These are phyloP conservation scores for Haemoproteus tartakovskyi DNA, from an alignment of 169 alveolate species.

Conservation along the genomic window DNA sequence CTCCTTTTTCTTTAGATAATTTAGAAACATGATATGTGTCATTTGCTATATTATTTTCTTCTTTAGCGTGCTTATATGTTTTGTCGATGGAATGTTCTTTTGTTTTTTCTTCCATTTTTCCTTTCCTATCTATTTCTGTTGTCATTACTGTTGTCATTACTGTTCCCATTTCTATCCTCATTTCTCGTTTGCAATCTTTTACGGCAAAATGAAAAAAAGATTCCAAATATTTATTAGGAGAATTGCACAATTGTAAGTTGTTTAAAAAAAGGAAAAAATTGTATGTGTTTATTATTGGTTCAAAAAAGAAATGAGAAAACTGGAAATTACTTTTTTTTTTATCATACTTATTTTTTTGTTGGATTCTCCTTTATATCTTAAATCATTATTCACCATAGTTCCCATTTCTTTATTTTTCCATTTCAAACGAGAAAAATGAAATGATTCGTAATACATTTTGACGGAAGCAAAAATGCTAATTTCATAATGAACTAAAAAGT, in stretches of 20 bases:
- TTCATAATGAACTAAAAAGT: constrained; percentile 45
- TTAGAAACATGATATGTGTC: too few relatives aligned
- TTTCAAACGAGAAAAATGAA: constrained; percentile 34
- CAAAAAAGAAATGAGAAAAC: constrained; percentile 41
- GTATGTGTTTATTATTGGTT: constrained; percentile 40
- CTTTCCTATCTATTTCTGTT: neutral
- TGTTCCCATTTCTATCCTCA: neutral
- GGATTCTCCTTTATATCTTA: too few relatives aligned
- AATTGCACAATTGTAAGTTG: constrained; percentile 28
- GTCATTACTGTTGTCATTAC: neutral
- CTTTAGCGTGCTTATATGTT: too few relatives aligned
- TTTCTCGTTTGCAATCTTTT: neutral
- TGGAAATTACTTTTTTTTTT: too few relatives aligned
- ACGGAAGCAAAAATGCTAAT: constrained; percentile 47
- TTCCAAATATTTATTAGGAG: constrained; percentile 11
- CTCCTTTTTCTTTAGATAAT: too few relatives aligned
- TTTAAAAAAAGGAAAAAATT: constrained; percentile 40
- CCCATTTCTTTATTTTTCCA: neutral
- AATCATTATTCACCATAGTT: neutral
- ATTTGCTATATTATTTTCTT: too few relatives aligned
- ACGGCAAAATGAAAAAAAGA: constrained; percentile 42
- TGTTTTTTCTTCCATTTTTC: neutral
- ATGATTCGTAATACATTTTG: constrained; percentile 52
- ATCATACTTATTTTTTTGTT: too few relatives aligned
- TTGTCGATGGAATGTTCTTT: too few relatives aligned